Evolutionary conservation across 1,284 basidiomycete species (phyloP).

Genomic region (Veloboletus limbatus): DNA sequence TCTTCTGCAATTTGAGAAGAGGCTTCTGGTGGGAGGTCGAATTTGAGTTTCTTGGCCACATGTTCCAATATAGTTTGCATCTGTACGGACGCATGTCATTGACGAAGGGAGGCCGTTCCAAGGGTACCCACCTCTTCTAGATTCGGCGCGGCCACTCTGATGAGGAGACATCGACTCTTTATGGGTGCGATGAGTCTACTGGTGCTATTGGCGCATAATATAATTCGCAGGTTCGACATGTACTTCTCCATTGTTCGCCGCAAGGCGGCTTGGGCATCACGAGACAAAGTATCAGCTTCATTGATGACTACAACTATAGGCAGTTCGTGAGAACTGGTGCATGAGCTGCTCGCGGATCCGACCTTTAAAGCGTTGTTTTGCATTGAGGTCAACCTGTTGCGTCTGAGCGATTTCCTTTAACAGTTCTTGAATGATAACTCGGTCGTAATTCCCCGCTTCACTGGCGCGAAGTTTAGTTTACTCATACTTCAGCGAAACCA

Average conservation of each 20-base stretch:
- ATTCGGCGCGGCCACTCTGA: slow-evolving; percentile 89
- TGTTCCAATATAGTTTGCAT: slow-evolving; percentile 79
- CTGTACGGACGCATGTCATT: slow-evolving; percentile 38
- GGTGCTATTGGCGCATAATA: slow-evolving; percentile 97
- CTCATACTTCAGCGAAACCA: background rate
- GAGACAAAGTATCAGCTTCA: slow-evolving; percentile 91
- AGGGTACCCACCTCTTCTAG: slow-evolving; percentile 60
- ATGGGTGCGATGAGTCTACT: slow-evolving; percentile 97
- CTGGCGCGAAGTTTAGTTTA: slow-evolving; percentile 43
- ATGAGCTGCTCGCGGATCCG: slow-evolving; percentile 4
- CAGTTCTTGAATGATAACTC: slow-evolving; percentile 95
- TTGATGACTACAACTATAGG: slow-evolving; percentile 93
- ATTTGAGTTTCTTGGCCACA: slow-evolving; percentile 82
- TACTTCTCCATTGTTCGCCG: slow-evolving; percentile 99
- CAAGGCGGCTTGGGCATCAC: slow-evolving; percentile 96
- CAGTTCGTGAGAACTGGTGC: slow-evolving; percentile 3
- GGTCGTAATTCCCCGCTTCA: slow-evolving; percentile 95
- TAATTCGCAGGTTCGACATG: slow-evolving; percentile 96
- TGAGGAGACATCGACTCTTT: slow-evolving; percentile 89
- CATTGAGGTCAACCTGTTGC: slow-evolving; percentile 94
- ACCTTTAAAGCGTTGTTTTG: slow-evolving; percentile 98
- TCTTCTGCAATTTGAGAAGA: slow-evolving; percentile 75
- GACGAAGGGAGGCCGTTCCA: background rate
- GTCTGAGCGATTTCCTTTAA: slow-evolving; percentile 99
- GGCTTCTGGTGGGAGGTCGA: slow-evolving; percentile 77